Evolutionary conservation across 1,284 basidiomycete species (phyloP), one percentile per base, ranked within the genome.

Genomic region (Sporisorium exsertum): DNA sequence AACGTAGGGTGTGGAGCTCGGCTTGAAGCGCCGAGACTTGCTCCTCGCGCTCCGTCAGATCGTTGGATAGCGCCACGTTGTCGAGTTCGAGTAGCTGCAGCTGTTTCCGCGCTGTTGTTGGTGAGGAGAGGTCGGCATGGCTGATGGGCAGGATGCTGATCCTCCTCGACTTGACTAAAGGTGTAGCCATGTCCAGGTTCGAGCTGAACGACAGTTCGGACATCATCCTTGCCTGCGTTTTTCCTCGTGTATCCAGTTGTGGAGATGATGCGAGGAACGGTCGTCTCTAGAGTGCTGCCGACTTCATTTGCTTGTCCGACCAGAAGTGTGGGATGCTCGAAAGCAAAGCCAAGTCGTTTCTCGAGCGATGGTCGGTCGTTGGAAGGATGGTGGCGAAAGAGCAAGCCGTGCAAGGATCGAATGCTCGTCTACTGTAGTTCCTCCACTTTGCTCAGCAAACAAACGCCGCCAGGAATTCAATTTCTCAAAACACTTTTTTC

Each of bases 81-180:
- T 75, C 72, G 5, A 75, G 47, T 29, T 71, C 57, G 15, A 75
- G 55, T 20, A 56, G 7, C 15, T 64, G 56, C 5, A 67, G 20
- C 9, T 52, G 50, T 8, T 51, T n/a, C 1, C 22, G 18, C 8
- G 57, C 64, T 13, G 40, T 43, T 6, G 59, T 50, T 1, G 70
- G 64, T 1, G 54, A 62, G 3, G 61, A 52, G 3, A 61, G 47
- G 16, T 63, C 56, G 29, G 59, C 52, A 13, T 58, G 58, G 22
- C 33, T 24, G 33, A 66, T 46, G 12, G 63, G 59, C 1, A 63
- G 47, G 24, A 58, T 61, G 29, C 45, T 58, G 57, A 64, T 65
- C 6, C 68, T 16, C n/a, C 68, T 43, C 16, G 57, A 55, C 15
- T 37, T 47, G 7, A 45, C 66, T 2, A 62, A 18, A 0, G 66